A percentile compares a stretch with the other conserved stretches of the same genome.
These are phyloP conservation scores for Diaporthe eres DNA, from an alignment of 2,329 filamentous ascomycete species.

Conservation along the genomic window DNA sequence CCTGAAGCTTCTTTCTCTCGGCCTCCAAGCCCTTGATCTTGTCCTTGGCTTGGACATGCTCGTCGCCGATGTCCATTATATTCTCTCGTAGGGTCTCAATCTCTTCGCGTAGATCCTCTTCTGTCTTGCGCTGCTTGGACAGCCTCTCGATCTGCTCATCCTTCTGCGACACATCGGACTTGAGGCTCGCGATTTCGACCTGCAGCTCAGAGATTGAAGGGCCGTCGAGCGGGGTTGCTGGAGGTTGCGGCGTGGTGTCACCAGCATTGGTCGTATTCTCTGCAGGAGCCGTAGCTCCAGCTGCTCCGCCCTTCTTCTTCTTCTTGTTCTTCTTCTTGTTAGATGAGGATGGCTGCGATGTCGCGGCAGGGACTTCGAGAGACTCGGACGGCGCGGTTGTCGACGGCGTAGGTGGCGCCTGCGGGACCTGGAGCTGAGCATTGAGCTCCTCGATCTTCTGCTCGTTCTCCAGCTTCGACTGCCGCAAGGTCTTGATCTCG, in stretches of 20 bases:
- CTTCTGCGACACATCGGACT: conserved; percentile 72
- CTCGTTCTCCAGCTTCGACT: conserved; percentile 56
- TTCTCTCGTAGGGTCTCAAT: conserved; percentile 88
- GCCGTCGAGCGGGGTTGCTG: conserved; percentile 49
- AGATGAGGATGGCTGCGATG: conserved; percentile 38
- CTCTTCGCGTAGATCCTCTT: conserved; percentile 86
- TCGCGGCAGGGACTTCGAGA: conserved; percentile 40
- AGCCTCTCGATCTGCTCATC: conserved; percentile 81
- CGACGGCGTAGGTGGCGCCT: conserved; percentile 46
- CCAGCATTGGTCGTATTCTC: conserved; percentile 55
- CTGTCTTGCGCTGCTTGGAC: conserved; percentile 77
- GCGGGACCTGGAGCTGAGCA: conserved; percentile 50
- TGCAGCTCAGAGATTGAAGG: conserved; percentile 57
- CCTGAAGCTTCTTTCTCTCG: conserved; percentile 77
- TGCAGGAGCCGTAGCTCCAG: conserved; percentile 53
- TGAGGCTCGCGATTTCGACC: conserved; percentile 64
- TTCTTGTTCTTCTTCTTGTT: conserved; percentile 83
- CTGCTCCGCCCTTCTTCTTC: conserved; percentile 84
- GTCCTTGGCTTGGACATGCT: conserved; percentile 87
- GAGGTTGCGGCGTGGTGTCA: conserved; percentile 54
- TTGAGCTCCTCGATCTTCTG: conserved; percentile 58
- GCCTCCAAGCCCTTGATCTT: conserved; percentile 78
- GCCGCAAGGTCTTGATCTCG: conserved; percentile 58
- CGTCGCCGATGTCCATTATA: conserved; percentile 82
- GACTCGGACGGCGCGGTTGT: conserved; percentile 39